Evolutionary conservation across 257 asterid species (phyloP), one percentile per base, ranked within the genome.

Genomic region (Nicotiana knightiana): DNA sequence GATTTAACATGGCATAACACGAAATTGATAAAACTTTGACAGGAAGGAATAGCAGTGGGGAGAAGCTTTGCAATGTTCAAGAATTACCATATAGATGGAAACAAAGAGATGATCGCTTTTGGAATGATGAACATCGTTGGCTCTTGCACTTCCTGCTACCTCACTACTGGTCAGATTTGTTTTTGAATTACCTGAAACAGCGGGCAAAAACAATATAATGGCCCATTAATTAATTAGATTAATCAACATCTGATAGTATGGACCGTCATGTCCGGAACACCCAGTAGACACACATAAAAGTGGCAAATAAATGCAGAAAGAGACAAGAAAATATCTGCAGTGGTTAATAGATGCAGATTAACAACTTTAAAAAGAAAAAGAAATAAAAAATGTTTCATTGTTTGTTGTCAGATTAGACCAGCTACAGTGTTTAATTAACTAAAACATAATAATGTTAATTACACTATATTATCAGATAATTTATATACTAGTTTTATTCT

Each of bases 21-120:
- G 30, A 28, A 28, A 28, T 43, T 43, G 12, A 43, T 43, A 53
- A 53, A 12, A 53, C 58, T 53, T 53, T 21, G 4, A 83, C 90
- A 96, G 99, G 99, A 96, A 91, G 99, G 99, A 21, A 91, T 96
- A 82, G 98, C 98, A 8, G 99, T 94, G 32, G 99, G 98, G 0
- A 88, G 98, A 87, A 96, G 98, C 86, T 96, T 96, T 85, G 93
- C 99, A 6, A 93, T 92, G 98, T 91, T 89, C 88, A 96, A 94
- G 89, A 91, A 93, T 73, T 96, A 96, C 92, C 85, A 96, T 77
- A 92, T 96, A 70, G 99, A 96, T 82, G 99, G 99, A 12, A 96
- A 96, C 89, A 96, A 94, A 86, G 99, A 96, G 81, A 96, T 96
- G 99, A 91, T 96, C 16, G 99, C 99, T 71, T 82, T 96, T 62